Evolutionary conservation across 2,329 filamentous ascomycete species (phyloP).

Genomic region (Diaporthe ilicicola): DNA sequence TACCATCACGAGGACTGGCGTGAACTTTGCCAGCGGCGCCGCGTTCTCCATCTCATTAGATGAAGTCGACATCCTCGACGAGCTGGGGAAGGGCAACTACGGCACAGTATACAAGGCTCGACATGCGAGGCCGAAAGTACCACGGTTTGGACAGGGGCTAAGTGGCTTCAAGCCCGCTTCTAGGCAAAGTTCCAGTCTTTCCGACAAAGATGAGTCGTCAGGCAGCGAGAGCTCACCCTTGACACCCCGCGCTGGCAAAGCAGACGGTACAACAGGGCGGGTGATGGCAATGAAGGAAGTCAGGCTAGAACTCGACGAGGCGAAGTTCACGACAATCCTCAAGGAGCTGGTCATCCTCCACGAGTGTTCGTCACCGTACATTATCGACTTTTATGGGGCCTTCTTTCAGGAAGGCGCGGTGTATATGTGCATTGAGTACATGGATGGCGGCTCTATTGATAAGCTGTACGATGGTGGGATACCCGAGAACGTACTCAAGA

Average conservation of each 20-base stretch:
- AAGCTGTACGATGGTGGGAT: constrained; percentile 93
- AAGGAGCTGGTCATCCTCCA: constrained; percentile 98
- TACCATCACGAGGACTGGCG: constrained; percentile 85
- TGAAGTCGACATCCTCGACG: constrained; percentile 91
- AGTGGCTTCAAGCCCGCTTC: constrained; percentile 55
- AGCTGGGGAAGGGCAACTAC: constrained; percentile 97
- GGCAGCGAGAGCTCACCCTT: constrained; percentile 41
- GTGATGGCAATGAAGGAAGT: constrained; percentile 99
- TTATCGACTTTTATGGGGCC: constrained; percentile 98
- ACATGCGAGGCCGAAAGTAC: constrained; percentile 73
- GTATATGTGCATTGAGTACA: constrained; percentile 99
- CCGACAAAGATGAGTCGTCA: constrained; percentile 44
- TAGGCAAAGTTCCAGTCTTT: constrained; percentile 46
- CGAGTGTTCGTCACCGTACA: constrained; percentile 92
- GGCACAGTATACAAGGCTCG: constrained; percentile 97
- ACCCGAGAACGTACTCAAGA: constrained; percentile 85
- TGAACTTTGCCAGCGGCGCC: constrained; percentile 89
- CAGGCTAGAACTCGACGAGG: constrained; percentile 91
- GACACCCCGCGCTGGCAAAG: constrained; percentile 36
- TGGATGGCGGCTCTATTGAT: constrained; percentile 98
- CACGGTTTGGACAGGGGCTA: constrained; percentile 67
- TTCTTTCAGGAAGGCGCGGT: constrained; percentile 99
- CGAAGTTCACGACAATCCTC: constrained; percentile 95
- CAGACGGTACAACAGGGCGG: constrained; percentile 69
- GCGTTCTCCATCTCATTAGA: constrained; percentile 95